phyloP scores from a whole-genome alignment of 139 green algal species.

The Picochlorum sp. region DNA sequence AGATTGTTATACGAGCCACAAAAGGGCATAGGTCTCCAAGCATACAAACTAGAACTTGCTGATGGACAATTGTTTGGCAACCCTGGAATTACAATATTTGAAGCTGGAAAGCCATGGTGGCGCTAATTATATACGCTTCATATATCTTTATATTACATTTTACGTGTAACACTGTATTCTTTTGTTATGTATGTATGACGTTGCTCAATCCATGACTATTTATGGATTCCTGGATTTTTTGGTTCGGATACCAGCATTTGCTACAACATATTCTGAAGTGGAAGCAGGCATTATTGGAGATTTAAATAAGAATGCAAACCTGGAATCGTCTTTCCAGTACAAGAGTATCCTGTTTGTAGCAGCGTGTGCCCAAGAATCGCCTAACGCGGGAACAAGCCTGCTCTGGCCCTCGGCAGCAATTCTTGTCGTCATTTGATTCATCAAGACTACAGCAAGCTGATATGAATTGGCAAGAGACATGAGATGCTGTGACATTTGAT shows the following conservation, averaged over 20 bases:
- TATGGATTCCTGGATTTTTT: neutral
- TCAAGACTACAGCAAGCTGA: constrained; percentile 69
- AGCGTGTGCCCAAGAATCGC: constrained; percentile 76
- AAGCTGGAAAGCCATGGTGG: constrained; percentile 25
- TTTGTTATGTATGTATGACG: neutral
- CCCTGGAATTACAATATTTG: neutral
- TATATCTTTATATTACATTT: neutral
- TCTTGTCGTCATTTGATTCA: constrained; percentile 80
- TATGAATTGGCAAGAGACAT: constrained; percentile 52
- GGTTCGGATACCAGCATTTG: constrained; percentile 42
- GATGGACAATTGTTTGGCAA: neutral
- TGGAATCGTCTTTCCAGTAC: constrained; percentile 45
- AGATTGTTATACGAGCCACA: constrained; percentile 15
- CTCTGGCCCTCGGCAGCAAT: constrained; percentile 13
- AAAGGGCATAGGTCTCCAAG: constrained; percentile 31
- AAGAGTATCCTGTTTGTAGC: constrained; percentile 71
- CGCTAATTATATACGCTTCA: neutral
- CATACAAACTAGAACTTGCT: constrained; percentile 16
- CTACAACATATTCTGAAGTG: constrained; percentile 48
- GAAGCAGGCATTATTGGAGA: constrained; percentile 42
- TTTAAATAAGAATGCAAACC: constrained; percentile 66
- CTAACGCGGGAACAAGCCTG: constrained; percentile 52
- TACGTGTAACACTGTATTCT: too few species aligned
- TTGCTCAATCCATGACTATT: neutral
- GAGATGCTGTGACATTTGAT: constrained; percentile 66